phyloP scores from a whole-genome alignment of 108 stramenopile species.

The Pelagomonas calceolata region DNA sequence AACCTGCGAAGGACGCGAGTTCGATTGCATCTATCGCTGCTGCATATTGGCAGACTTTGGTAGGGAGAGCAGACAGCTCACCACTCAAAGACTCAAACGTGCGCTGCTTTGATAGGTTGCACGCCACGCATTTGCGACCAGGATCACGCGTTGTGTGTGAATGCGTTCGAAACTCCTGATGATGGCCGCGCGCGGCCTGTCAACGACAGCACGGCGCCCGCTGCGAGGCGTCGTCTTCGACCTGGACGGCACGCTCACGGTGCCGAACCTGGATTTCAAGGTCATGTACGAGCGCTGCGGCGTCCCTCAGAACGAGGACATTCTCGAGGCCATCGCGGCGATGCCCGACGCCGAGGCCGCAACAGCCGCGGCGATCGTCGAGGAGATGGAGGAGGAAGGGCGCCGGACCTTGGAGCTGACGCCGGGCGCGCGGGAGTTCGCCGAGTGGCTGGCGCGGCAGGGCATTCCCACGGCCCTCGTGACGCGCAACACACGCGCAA shows the following conservation, averaged over 20 bases:
- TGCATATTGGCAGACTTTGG: too few relatives aligned
- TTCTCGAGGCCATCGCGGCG: conserved; percentile 17
- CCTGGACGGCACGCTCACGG: conserved; percentile 47
- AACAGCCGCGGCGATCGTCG: conserved; percentile 17
- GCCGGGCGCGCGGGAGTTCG: conserved; percentile 32
- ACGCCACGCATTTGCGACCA: too few relatives aligned
- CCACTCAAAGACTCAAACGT: too few relatives aligned
- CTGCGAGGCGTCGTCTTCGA: conserved; percentile 45
- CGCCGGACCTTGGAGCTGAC: conserved; percentile 28
- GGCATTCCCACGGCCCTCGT: conserved; percentile 35
- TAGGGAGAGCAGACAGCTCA: too few relatives aligned
- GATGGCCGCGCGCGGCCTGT: too few relatives aligned
- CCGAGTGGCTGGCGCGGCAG: conserved; percentile 20
- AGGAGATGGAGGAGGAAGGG: conserved; percentile 43
- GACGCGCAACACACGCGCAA: conserved; percentile 34
- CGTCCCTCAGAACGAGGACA: conserved; percentile 23
- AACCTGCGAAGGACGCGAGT: too few relatives aligned
- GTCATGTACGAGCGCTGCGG: conserved; percentile 33
- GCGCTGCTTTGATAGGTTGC: too few relatives aligned
- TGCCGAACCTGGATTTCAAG: conserved; percentile 32
- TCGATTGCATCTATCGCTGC: too few relatives aligned
- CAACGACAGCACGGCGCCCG: too few relatives aligned
- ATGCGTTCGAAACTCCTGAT: too few relatives aligned
- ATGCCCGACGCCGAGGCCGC: conserved; percentile 8
- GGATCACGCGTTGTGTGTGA: too few relatives aligned